These are phyloP conservation scores for Vanrija sp. DNA, from an alignment of 1,284 basidiomycete species.

Conservation along the genomic window DNA sequence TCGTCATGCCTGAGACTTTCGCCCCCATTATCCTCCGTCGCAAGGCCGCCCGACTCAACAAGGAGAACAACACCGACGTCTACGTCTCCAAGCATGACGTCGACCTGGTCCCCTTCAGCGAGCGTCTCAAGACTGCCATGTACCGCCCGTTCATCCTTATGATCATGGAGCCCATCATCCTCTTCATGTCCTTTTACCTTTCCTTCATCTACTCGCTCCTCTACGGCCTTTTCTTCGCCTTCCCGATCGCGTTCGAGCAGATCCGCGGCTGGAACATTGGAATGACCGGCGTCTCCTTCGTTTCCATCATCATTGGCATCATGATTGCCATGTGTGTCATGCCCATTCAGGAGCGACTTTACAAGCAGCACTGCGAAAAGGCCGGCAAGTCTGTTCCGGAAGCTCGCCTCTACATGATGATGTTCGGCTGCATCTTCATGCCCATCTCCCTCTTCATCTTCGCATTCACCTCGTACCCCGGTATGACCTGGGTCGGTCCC, in stretches of 20 bases:
- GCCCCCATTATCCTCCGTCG: constrained; percentile 44
- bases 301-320: constrained; percentile 43
- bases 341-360: constrained; percentile 41
- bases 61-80: constrained; percentile 43
- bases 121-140: constrained; percentile 44
- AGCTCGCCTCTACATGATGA: constrained; percentile 37
- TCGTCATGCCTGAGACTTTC: constrained; percentile 48
- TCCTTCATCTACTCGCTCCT: constrained; percentile 51
- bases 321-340: constrained; percentile 28
- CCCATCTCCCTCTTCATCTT: constrained; percentile 50
- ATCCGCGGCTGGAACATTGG: constrained; percentile 45
- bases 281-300: constrained; percentile 44
- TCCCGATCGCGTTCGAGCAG: constrained; percentile 45
- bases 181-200: constrained; percentile 51
- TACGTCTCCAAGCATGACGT: constrained; percentile 44
- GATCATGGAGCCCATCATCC: constrained; percentile 49
- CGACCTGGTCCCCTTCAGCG: constrained; percentile 32
- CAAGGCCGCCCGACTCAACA: constrained; percentile 42
- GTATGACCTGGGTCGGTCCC: constrained; percentile 41
- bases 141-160: constrained; percentile 49
- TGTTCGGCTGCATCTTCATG: constrained; percentile 38
- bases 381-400: constrained; percentile 27
- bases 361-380: constrained; percentile 24
- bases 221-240: constrained; percentile 46
- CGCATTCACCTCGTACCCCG: constrained; percentile 37